phyloP scores from a whole-genome alignment of 495 filamentous ascomycete species.

The Geoglossum glabrum region DNA sequence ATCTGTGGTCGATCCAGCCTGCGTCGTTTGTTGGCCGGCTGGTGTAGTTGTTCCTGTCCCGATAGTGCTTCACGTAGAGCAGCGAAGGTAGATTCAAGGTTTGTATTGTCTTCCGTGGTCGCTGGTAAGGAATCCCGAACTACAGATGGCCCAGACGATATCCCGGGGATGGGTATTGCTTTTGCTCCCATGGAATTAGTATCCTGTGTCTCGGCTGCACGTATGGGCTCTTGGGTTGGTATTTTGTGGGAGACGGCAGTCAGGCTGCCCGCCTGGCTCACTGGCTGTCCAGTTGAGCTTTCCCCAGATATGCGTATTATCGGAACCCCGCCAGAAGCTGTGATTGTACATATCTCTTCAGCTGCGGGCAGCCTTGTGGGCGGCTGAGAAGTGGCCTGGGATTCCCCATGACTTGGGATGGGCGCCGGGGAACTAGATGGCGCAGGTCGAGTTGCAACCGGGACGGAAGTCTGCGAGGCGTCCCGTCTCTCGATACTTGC shows the following conservation, averaged over 20 bases:
- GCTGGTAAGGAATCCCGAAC: not conserved
- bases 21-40: not conserved
- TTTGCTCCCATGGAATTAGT: not conserved
- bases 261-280: not conserved
- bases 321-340: not conserved
- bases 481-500: slow-evolving; percentile 10
- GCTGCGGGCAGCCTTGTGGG: not conserved
- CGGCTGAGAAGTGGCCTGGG: slow-evolving; percentile 2
- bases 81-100: not conserved
- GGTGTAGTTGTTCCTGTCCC: not conserved
- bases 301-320: not conserved
- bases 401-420: not conserved
- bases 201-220: not conserved
- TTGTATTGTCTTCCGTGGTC: not conserved
- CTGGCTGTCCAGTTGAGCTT: not conserved
- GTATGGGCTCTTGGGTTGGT: not conserved
- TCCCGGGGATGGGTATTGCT: not conserved
- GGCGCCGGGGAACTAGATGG: slow-evolving; percentile 1
- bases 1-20: not conserved
- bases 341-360: not conserved
- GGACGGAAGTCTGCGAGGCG: slow-evolving; percentile 8
- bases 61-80: not conserved
- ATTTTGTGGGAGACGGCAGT: not conserved
- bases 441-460: not conserved
- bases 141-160: not conserved